A percentile compares a stretch with the other conserved stretches of the same genome.
Evolutionary conservation across 2,329 filamentous ascomycete species (phyloP).

Genomic region (Cladosporium sp.): DNA sequence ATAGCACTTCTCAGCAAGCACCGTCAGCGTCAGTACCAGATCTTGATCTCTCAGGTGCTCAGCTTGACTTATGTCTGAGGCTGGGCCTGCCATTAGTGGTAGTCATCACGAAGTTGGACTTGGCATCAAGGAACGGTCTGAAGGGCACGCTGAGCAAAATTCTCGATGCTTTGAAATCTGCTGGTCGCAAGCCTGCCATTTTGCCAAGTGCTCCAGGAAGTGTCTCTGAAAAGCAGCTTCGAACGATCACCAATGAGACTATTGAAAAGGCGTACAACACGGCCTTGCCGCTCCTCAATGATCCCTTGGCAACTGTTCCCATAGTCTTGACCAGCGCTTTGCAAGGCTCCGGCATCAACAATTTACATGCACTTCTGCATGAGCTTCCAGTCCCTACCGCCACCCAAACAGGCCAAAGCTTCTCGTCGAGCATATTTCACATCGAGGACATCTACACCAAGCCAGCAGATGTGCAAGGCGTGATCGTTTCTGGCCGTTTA

Average conservation of each 20-base stretch:
- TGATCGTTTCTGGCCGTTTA: conserved; percentile 79
- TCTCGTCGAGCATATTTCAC: conserved; percentile 60
- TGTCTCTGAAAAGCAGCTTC: conserved; percentile 46
- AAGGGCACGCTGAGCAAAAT: conserved; percentile 68
- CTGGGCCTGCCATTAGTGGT: conserved; percentile 73
- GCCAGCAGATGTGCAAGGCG: conserved; percentile 26
- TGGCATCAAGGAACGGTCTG: conserved; percentile 70
- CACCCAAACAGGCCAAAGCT: background rate
- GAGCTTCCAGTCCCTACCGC: conserved; percentile 61
- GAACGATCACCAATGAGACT: conserved; percentile 54
- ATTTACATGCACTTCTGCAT: conserved; percentile 76
- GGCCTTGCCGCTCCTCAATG: conserved; percentile 48
- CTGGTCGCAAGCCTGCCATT: conserved; percentile 69
- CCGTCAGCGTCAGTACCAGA: conserved; percentile 43
- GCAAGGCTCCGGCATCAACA: conserved; percentile 74
- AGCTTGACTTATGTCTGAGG: conserved; percentile 80
- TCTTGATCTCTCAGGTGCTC: conserved; percentile 69
- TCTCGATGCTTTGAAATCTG: conserved; percentile 71
- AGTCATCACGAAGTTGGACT: conserved; percentile 84
- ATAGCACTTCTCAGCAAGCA: conserved; percentile 30
- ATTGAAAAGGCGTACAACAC: conserved; percentile 54
- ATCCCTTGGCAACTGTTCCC: conserved; percentile 59
- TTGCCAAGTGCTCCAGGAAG: conserved; percentile 41
- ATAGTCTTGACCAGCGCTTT: conserved; percentile 86
- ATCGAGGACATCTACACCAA: conserved; percentile 86